Base-by-base conservation (phyloP, 2,329 filamentous ascomycete species). In the Verticillium alfalfae region DNA sequence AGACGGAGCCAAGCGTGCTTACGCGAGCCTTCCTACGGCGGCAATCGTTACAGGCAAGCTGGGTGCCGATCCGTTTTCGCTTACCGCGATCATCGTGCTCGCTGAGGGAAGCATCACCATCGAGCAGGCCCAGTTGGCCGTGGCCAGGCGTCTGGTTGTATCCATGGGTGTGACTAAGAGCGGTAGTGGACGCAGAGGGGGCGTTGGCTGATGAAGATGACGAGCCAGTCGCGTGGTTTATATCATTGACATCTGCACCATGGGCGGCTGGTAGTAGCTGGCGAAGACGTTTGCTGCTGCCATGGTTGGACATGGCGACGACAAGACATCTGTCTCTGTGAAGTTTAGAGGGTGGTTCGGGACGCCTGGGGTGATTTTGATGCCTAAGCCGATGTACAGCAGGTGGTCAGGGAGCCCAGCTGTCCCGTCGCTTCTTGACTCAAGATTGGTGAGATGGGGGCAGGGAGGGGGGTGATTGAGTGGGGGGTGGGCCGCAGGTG, bases 11-110 rank as follows among this genome's bases (percentile, higher is more conserved):
- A 41, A 49, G 18, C 34, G 37, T 36, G 60, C 69, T 34, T 60
- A 70, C 68, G 18, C 69, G 64, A 34, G 66, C 66, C 56, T 70
- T 70, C 16, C 62, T 66, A 13, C 66, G 62, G 13, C 68, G 61
- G 39, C 68, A 70, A 9, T 59, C 39, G 57, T 70, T 68, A 60
- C 68, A 70, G 18, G 68, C 68, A 22, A 70, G 56, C 1, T 66
- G 59, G n/a, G 68, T 68, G 38, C 65, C 66, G 8, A 69, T 64
- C 9, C 68, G 67, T 34, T 67, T 68, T 41, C 63, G 63, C 49
- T 69, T 69, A 22, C 41, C 34, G 8, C n/a, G 22, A 6, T 64
- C 63, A 5, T 52, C 45, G 6, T 22, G n/a, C 8, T 52, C 45
- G 45, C 45, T 18, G 13, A 26, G 22, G 45, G n/a, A 9, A 9